Evolutionary conservation across 257 asterid species (phyloP).

Genomic region (Solanum gracilifrons): DNA sequence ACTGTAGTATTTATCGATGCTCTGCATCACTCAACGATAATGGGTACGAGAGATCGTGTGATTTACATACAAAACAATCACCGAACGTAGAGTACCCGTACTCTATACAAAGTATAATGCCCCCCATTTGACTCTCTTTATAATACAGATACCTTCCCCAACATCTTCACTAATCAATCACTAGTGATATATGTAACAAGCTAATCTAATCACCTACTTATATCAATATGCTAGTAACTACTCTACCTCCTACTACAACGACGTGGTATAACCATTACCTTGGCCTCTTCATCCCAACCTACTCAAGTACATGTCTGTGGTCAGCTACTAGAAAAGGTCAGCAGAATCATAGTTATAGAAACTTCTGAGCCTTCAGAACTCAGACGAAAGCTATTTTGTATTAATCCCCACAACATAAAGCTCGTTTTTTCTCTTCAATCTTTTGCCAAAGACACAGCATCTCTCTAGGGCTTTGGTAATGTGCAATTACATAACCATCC

Average conservation of each 20-base stretch:
- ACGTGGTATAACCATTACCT: neutral
- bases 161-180: neutral
- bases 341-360: neutral
- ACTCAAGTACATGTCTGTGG: neutral
- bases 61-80: neutral
- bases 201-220: neutral
- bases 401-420: slow-evolving; percentile 69
- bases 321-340: neutral
- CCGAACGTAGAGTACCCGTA: neutral
- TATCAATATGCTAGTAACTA: neutral
- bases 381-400: neutral
- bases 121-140: neutral
- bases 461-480: slow-evolving; percentile 88
- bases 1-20: neutral
- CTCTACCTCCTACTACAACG: neutral
- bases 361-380: neutral
- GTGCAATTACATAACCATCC: slow-evolving; percentile 76
- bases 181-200: neutral
- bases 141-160: neutral
- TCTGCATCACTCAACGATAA: neutral
- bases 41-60: neutral
- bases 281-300: neutral
- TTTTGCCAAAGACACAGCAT: slow-evolving; percentile 94
- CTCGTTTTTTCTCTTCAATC: slow-evolving; percentile 57
- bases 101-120: neutral